These are phyloP conservation scores for Dendrothele bispora DNA, from an alignment of 768 basidiomycete species.

Conservation along the genomic window DNA sequence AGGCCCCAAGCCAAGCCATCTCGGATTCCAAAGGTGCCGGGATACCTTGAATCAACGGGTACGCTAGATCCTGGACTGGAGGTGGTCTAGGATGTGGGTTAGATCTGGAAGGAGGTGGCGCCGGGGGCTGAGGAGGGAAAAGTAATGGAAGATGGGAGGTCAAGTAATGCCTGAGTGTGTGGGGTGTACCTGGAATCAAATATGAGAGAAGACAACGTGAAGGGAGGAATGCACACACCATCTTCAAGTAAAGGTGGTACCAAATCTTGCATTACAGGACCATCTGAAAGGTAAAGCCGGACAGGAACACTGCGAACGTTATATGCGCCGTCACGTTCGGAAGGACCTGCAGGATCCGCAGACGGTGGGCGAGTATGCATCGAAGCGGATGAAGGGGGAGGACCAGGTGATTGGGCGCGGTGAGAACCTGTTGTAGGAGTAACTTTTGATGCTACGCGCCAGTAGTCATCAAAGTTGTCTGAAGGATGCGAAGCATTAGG, in stretches of 20 bases:
- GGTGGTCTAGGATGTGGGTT: conserved; percentile 38
- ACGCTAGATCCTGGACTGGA: conserved; percentile 56
- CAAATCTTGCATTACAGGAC: conserved; percentile 88
- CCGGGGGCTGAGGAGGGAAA: conserved; percentile 56
- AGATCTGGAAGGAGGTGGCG: conserved; percentile 41
- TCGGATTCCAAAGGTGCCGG: conserved; percentile 81
- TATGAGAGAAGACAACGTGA: conserved; percentile 3
- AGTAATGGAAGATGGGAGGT: conserved; percentile 76
- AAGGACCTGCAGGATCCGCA: conserved; percentile 50
- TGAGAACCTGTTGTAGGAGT: conserved; percentile 75
- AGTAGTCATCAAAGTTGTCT: conserved; percentile 97
- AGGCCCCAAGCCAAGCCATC: conserved; percentile 92
- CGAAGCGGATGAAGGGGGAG: conserved; percentile 54
- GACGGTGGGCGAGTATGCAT: conserved; percentile 66
- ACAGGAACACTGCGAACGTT: conserved; percentile 87
- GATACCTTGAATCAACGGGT: conserved; percentile 84
- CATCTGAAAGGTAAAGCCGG: conserved; percentile 86
- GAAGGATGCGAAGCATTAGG: conserved; percentile 10
- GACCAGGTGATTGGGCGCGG: conserved; percentile 56
- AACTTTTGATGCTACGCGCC: conserved; percentile 91
- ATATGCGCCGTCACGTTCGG: conserved; percentile 83
- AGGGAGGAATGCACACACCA: conserved; percentile 45
- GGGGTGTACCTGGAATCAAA: conserved; percentile 54
- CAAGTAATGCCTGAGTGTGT: conserved; percentile 71
- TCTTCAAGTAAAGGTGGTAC: conserved; percentile 78